Base-by-base conservation (phyloP, 1,284 basidiomycete species). In the Kalmanozyma brasiliensis region DNA sequence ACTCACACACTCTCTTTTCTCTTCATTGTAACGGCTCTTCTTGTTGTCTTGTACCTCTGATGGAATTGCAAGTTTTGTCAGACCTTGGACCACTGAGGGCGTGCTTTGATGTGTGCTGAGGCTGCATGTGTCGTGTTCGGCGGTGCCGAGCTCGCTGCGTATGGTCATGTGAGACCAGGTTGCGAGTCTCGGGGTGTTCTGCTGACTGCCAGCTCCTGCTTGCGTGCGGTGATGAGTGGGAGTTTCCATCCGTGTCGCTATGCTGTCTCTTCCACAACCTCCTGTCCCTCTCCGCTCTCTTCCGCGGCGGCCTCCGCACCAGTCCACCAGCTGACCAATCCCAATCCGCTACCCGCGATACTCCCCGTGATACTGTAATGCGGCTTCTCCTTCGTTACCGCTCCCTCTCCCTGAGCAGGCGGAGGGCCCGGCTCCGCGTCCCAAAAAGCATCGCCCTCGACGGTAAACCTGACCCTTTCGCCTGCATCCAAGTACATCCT, bases 351-450 rank as follows among this genome's bases (percentile, higher is more conserved):
- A 80, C 94, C 94, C 6, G 88, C 88, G 68, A 96, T 93, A 4
- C 92, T 92, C 53, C 59, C 69, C 20, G 56, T 68, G 52, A 72
- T 67, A 24, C 56, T 58, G 47, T 72, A 72, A 35, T 67, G 69
- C 11, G 69, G 69, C 34, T 58, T 52, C 0, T 53, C 46, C 29
- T 70, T 62, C 20, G 60, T 72, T 3, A 42, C 49, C 20, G 56
- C 19, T 42, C 20, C 8, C 33, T 20, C 24, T 36, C 40, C 26
- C 41, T 22, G 68, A 11, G 58, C 55, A 0, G 77, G 78, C 1
- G 93, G n/a, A n/a, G n/a, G 92, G 2, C 92, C 91, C 0, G 94
- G 94, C 76, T 94, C 91, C 68, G 92, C 89, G 76, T 97, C 94
- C 79, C 89, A 90, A 82, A 95, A 97, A 71, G 91, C 89, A 76